Evolutionary conservation across 345 rosid species (phyloP).

Genomic region (Moricandia moricandioides): DNA sequence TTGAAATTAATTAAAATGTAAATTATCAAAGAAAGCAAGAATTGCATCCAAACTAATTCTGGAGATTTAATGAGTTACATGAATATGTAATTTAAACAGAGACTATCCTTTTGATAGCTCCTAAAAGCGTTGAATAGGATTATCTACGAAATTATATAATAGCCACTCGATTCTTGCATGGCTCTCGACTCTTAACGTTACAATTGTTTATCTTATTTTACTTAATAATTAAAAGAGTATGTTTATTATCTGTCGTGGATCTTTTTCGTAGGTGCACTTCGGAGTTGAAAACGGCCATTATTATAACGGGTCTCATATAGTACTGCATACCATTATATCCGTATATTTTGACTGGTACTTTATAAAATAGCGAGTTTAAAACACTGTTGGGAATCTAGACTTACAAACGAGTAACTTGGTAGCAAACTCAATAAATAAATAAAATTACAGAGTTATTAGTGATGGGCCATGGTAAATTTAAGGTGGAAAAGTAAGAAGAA

Average conservation of each 20-base stretch:
- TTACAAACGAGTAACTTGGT: not conserved
- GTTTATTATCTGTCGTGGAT: conserved; percentile 25
- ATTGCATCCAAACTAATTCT: not conserved
- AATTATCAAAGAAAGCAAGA: not conserved
- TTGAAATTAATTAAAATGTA: not conserved
- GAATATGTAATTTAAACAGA: conserved; percentile 31
- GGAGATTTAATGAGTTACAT: conserved; percentile 23
- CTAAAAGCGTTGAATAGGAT: conserved; percentile 32
- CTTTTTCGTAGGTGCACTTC: conserved; percentile 30
- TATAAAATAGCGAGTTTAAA: not conserved
- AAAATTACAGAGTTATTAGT: conserved; percentile 1
- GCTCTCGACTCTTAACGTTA: conserved; percentile 32
- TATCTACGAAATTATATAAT: conserved; percentile 21
- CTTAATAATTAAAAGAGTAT: not conserved
- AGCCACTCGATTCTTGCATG: conserved; percentile 36
- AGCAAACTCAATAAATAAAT: not conserved
- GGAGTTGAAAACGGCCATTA: conserved; percentile 31
- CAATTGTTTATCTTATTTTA: conserved; percentile 8
- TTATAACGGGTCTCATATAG: conserved; percentile 1
- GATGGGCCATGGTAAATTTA: conserved; percentile 9
- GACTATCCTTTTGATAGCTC: conserved; percentile 45
- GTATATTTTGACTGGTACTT: not conserved
- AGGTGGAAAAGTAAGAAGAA: not conserved
- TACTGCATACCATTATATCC: not conserved
- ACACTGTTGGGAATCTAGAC: not conserved